Percentiles rank a stretch among this genome's conserved stretches.
phyloP scores from a whole-genome alignment of 2,329 filamentous ascomycete genomes.

The Lachnum nothofagi region DNA sequence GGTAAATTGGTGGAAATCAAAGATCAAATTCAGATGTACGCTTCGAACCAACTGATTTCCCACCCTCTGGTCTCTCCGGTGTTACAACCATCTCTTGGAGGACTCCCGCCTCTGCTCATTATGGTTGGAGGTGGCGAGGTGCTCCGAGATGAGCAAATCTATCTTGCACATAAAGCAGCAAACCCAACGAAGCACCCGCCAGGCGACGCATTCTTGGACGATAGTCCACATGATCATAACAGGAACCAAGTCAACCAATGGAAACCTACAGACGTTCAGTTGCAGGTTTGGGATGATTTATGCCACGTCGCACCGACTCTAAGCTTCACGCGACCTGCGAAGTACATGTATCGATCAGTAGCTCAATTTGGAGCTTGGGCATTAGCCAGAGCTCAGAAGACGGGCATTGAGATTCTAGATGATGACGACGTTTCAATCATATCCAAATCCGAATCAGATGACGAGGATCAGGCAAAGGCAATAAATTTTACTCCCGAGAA shows the following conservation, averaged over 20 bases:
- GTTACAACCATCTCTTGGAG: conserved; percentile 82
- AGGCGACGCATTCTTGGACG: conserved; percentile 56
- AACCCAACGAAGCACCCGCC: conserved; percentile 74
- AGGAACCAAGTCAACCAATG: conserved; percentile 55
- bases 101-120: conserved; percentile 80
- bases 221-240: conserved; percentile 54
- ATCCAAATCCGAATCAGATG: conserved; percentile 51
- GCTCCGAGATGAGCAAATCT: conserved; percentile 89
- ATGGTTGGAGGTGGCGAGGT: conserved; percentile 85
- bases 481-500: conserved; percentile 1
- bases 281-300: conserved; percentile 93
- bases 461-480: conserved; percentile 32
- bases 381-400: conserved; percentile 74
- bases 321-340: conserved; percentile 94
- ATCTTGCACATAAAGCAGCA: conserved; percentile 89
- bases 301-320: conserved; percentile 89
- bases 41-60: conserved; percentile 76
- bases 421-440: conserved; percentile 74
- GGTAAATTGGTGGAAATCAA: conserved; percentile 68
- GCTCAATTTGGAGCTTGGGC: conserved; percentile 94
- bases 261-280: conserved; percentile 80
- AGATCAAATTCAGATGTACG: conserved; percentile 86
- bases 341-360: conserved; percentile 89
- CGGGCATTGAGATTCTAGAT: conserved; percentile 72
- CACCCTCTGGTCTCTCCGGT: conserved; percentile 89